A percentile compares a stretch with the other conserved stretches of the same genome.
Conservation (phyloP, 169 alveolate genomes). For the Cystoisospora suis region DNA sequence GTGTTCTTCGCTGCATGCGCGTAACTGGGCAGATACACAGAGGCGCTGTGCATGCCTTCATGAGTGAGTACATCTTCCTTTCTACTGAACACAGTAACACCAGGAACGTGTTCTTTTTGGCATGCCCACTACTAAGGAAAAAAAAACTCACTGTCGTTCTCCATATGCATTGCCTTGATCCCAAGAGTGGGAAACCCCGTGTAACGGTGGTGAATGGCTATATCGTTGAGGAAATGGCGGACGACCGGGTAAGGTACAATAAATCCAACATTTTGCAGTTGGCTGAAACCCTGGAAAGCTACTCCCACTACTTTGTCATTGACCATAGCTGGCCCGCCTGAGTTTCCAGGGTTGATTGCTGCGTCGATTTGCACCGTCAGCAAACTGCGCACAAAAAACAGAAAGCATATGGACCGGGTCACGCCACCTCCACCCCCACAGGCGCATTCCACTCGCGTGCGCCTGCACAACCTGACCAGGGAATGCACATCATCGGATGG, state of each 20-base stretch:
- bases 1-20: too few relatives aligned
- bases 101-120: conserved; percentile 23
- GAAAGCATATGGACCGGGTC: not conserved
- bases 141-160: conserved; percentile 67
- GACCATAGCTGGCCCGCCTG: conserved; percentile 88
- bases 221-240: conserved; percentile 76
- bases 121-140: conserved; percentile 56
- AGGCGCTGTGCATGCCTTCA: not conserved
- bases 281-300: conserved; percentile 85
- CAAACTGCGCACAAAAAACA: conserved; percentile 52
- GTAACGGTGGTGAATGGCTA: conserved; percentile 67
- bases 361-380: conserved; percentile 89
- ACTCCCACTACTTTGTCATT: conserved; percentile 86
- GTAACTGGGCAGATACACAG: too few relatives aligned
- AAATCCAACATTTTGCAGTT: conserved; percentile 82
- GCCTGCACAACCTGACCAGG: too few relatives aligned
- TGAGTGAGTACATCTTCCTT: not conserved
- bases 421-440: not conserved
- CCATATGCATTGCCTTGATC: conserved; percentile 75
- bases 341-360: conserved; percentile 89
- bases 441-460: too few relatives aligned
- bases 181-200: conserved; percentile 84
- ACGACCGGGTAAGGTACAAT: conserved; percentile 82
- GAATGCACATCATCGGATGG: too few relatives aligned
- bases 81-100: too few relatives aligned